Evolutionary conservation across 2,329 filamentous ascomycete genomes (phyloP).

Genomic region (Fusarium sp.): DNA sequence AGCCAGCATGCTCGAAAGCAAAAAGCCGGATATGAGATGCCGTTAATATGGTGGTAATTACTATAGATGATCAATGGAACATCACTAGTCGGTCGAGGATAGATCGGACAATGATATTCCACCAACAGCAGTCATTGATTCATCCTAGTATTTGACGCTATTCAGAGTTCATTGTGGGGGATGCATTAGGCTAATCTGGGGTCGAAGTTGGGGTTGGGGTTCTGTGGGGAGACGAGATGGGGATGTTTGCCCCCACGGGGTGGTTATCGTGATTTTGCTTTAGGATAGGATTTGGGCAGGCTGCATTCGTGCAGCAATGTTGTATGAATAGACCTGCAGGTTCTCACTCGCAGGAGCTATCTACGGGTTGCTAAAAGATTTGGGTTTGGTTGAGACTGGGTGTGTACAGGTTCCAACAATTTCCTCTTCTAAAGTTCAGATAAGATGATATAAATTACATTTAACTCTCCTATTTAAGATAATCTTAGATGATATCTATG

Average conservation of each 20-base stretch:
- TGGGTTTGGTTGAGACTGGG: too few relatives aligned
- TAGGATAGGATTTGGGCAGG: too few relatives aligned
- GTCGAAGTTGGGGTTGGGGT: conserved; percentile 16
- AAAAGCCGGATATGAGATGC: conserved; percentile 16
- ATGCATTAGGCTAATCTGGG: conserved; percentile 1
- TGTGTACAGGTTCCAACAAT: too few relatives aligned
- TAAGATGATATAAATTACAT: too few relatives aligned
- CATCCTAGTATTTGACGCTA: background rate
- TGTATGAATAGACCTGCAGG: too few relatives aligned
- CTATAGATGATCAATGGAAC: conserved; percentile 2
- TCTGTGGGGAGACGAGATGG: conserved; percentile 11
- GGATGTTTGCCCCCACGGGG: conserved; percentile 11
- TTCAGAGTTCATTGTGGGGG: conserved; percentile 5
- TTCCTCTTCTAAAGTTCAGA: too few relatives aligned
- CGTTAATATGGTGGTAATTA: conserved; percentile 5
- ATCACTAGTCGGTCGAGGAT: background rate
- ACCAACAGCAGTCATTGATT: conserved; percentile 15
- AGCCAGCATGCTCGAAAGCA: background rate
- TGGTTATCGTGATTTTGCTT: background rate
- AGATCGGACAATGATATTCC: conserved; percentile 16
- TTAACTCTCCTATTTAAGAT: too few relatives aligned
- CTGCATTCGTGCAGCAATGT: too few relatives aligned
- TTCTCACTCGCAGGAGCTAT: too few relatives aligned
- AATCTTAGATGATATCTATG: too few relatives aligned
- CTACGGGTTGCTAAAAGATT: too few relatives aligned